A percentile compares a stretch with the other conserved stretches of the same genome.
Conservation (phyloP, 106 monocot genomes). For the Amphibolis antarctica region DNA sequence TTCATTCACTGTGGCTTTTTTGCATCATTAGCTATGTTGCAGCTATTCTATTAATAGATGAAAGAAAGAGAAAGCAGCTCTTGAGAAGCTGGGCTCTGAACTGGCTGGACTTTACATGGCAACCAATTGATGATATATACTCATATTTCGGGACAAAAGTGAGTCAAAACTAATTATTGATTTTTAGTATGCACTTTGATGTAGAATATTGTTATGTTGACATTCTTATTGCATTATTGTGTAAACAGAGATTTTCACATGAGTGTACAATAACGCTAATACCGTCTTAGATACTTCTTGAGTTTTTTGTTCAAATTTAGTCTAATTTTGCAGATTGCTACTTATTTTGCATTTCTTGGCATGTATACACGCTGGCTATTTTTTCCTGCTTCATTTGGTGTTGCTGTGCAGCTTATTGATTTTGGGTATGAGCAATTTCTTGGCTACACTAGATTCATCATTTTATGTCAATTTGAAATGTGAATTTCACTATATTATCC, state of each 20-base stretch:
- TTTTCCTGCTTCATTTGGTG: slow-evolving; percentile 76
- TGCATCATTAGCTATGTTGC: not conserved
- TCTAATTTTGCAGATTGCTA: slow-evolving; percentile 53
- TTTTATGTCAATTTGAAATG: not conserved
- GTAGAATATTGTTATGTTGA: too few species aligned
- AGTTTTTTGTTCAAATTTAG: not conserved
- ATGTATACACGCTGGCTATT: slow-evolving; percentile 91
- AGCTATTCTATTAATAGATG: slow-evolving; percentile 31
- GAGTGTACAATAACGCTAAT: too few species aligned
- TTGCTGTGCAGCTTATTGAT: slow-evolving; percentile 65
- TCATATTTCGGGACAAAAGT: slow-evolving; percentile 86
- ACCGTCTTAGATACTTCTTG: not conserved
- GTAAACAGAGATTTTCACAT: too few species aligned
- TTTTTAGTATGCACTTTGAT: too few species aligned
- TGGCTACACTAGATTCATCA: not conserved
- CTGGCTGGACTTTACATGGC: slow-evolving; percentile 78
- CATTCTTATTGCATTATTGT: too few species aligned
- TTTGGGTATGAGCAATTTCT: slow-evolving; percentile 42
- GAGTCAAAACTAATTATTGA: not conserved
- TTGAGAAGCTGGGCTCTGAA: slow-evolving; percentile 77
- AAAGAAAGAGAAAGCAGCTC: slow-evolving; percentile 58
- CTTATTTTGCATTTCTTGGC: slow-evolving; percentile 88
- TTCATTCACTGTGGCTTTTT: too few species aligned
- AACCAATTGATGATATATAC: slow-evolving; percentile 91
- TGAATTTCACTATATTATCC: not conserved